phyloP scores from a whole-genome alignment of 257 asterid genomes.

The Solanum okadae region DNA sequence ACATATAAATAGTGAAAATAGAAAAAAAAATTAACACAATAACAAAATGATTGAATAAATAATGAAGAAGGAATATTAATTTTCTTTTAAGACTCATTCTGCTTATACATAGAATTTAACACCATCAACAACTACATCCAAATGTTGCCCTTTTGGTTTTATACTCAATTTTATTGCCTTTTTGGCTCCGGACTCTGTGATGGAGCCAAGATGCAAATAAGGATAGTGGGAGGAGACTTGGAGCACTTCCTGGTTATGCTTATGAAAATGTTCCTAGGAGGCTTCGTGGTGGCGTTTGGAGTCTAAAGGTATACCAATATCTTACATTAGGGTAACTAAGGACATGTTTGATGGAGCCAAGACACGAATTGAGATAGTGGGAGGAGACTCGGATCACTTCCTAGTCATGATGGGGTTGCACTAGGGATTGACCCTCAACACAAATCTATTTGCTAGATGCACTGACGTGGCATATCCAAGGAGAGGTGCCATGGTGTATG shows the following conservation, averaged over 20 bases:
- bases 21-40: no score
- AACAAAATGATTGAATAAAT: no score
- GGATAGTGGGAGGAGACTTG: neutral
- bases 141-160: no score
- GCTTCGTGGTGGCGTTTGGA: neutral
- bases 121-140: no score
- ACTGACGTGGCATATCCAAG: neutral
- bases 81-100: no score
- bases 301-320: neutral
- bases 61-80: no score
- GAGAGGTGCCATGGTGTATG: neutral
- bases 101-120: no score
- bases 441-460: neutral
- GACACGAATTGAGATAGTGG: neutral
- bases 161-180: no score
- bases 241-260: neutral
- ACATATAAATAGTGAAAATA: no score
- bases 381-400: neutral
- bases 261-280: neutral
- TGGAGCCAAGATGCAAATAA: neutral
- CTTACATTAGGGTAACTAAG: neutral
- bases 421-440: neutral
- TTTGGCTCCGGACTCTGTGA: no score
- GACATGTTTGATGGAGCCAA: neutral
- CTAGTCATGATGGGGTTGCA: neutral